Evolutionary conservation across 2,329 filamentous ascomycete genomes (phyloP).

Genomic region (Monosporascus sp.): DNA sequence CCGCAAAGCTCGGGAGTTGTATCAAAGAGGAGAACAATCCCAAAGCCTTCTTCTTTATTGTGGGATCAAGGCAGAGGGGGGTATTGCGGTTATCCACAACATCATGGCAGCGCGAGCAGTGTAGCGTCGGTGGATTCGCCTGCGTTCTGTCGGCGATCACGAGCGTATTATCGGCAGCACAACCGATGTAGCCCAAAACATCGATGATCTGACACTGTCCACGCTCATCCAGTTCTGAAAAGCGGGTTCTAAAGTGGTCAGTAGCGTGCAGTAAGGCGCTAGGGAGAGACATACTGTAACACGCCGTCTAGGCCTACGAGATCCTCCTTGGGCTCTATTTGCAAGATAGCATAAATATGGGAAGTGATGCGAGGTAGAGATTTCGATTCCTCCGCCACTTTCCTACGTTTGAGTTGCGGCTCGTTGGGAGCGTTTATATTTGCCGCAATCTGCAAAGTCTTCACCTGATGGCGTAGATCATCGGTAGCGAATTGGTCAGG

Average conservation of each 20-base stretch:
- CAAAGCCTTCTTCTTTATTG: constrained; percentile 34
- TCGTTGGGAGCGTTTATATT: constrained; percentile 6
- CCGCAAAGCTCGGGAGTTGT: constrained; percentile 38
- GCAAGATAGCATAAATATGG: constrained; percentile 25
- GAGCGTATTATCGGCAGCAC: constrained; percentile 47
- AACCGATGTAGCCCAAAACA: constrained; percentile 52
- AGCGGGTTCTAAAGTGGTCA: constrained; percentile 34
- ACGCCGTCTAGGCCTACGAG: constrained; percentile 28
- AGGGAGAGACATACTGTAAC: constrained; percentile 40
- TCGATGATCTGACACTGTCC: constrained; percentile 49
- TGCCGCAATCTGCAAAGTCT: constrained; percentile 13
- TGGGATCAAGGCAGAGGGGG: constrained; percentile 14
- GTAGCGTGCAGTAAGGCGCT: constrained; percentile 5
- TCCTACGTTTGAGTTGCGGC: constrained; percentile 27
- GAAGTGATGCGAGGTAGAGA: constrained; percentile 17
- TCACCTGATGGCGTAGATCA: constrained; percentile 18
- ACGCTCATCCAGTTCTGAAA: constrained; percentile 41
- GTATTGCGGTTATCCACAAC: background rate
- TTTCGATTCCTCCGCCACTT: constrained; percentile 17
- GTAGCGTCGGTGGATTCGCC: constrained; percentile 4
- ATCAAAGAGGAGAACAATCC: constrained; percentile 42
- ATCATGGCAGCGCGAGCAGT: constrained; percentile 20
- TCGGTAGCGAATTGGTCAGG: constrained; percentile 20
- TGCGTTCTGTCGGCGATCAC: constrained; percentile 6
- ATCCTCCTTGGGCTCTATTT: constrained; percentile 18